Evolutionary conservation across 768 basidiomycete species (phyloP).

Genomic region (Serendipita vermifera): DNA sequence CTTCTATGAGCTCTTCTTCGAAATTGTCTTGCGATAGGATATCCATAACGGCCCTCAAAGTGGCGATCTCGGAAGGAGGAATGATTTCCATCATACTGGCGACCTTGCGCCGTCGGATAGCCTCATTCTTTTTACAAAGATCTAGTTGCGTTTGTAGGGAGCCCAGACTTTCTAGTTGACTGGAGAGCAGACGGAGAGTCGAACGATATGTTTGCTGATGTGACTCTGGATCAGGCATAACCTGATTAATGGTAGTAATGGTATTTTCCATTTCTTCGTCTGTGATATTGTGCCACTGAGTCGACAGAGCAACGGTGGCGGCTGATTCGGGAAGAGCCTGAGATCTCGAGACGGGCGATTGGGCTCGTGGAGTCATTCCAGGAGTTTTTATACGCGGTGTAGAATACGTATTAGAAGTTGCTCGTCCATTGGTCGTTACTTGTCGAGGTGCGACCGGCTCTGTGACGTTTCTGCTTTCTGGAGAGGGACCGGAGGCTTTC

Average conservation of each 20-base stretch:
- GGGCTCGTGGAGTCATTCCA: constrained; percentile 4
- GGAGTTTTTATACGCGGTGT: background rate
- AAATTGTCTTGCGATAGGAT: constrained; percentile 31
- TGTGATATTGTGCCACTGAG: constrained; percentile 65
- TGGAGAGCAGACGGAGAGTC: constrained; percentile 21
- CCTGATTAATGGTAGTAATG: constrained; percentile 34
- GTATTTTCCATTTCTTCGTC: constrained; percentile 59
- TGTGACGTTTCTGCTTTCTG: constrained; percentile 21
- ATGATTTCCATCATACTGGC: background rate
- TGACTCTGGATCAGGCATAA: constrained; percentile 1
- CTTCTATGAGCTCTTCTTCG: constrained; percentile 34
- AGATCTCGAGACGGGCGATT: background rate
- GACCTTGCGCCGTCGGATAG: background rate
- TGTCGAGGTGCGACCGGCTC: constrained; percentile 14
- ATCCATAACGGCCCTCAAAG: background rate
- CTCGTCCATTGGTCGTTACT: background rate
- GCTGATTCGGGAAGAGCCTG: background rate
- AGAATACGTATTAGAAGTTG: background rate
- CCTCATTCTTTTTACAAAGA: background rate
- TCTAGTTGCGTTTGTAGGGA: constrained; percentile 24
- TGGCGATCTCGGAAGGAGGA: background rate
- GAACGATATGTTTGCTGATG: constrained; percentile 14
- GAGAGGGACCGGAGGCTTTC: constrained; percentile 46
- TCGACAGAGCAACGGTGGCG: constrained; percentile 42
- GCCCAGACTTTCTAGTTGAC: constrained; percentile 33